Base-by-base conservation (phyloP, 495 filamentous ascomycete species). In the Lophium mytilinum region DNA sequence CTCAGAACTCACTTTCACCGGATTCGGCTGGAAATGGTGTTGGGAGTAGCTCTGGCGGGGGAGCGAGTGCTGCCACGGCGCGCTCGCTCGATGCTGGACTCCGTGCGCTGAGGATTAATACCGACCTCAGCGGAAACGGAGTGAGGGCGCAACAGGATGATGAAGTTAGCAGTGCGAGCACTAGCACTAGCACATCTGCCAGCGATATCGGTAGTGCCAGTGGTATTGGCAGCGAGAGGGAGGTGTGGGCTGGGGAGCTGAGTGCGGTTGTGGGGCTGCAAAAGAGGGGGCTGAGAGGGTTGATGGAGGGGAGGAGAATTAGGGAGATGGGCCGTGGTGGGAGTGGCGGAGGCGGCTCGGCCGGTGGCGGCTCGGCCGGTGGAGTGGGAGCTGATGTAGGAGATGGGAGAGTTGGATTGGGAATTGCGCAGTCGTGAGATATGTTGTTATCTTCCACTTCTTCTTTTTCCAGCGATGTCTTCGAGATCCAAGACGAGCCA, bases 181-280 rank as follows among this genome's bases (percentile, higher is more conserved):
- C 60, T 11, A 43, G 37, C 1, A 56, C 61, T 0, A 60, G 58
- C 9, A 57, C 63, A n/a, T 58, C 61, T 1, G 66, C 65, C 12
- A 62, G 52, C 12, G 60, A 55, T 35, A 34, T 68, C 24, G 65
- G 49, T 41, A 65, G 58, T 54, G 63, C 43, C 52, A 67, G 60
- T 39, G 39, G 65, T 52, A 41, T 61, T 59, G 52, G 59, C 43
- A 53, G 55, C 35, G 52, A 67, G 34, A 19, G 59, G 6, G 87
- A 90, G 63, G 76, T 92, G 18, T 96, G 91, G 91, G 79, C 75
- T 11, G 86, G 92, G 11, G 85, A 91, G 66, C 63, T 95, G 30
- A 95, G 89, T 69, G 88, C 88, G 50, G 92, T 96, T n/a, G 94
- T 98, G 55, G 93, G 93, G 0, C 64, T 98, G 55, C 93, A 98